These are phyloP conservation scores for Penicillium maclennaniae DNA, from an alignment of 495 filamentous ascomycete species.

Conservation along the genomic window DNA sequence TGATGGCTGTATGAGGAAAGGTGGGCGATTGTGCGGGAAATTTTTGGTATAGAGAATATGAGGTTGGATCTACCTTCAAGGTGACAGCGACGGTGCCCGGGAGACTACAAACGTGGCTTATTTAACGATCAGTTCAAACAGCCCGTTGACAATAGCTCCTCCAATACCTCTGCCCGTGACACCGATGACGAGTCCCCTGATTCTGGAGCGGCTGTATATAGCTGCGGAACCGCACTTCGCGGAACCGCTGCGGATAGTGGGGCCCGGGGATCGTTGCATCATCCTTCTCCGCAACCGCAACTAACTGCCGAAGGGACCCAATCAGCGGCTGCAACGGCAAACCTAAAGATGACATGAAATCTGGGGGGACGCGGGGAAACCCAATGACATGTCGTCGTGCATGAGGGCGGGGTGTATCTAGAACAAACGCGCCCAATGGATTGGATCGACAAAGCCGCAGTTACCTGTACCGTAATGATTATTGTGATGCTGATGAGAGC, in stretches of 20 bases:
- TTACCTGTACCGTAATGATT: neutral
- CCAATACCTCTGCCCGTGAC: neutral
- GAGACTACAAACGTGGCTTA: neutral
- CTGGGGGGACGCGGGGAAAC: too few species aligned
- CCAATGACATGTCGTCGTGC: too few species aligned
- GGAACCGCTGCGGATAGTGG: constrained; percentile 2
- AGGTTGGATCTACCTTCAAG: neutral
- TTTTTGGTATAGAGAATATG: too few species aligned
- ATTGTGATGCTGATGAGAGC: too few species aligned
- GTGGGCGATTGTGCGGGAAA: neutral
- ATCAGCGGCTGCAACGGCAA: neutral
- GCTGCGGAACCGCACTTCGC: neutral
- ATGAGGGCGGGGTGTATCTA: too few species aligned
- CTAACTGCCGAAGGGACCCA: neutral
- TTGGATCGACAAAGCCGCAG: neutral
- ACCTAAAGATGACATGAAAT: neutral
- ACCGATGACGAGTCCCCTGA: neutral
- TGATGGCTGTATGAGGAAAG: neutral
- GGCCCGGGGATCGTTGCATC: neutral
- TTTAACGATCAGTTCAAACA: neutral
- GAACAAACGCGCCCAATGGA: too few species aligned
- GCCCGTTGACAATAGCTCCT: too few species aligned
- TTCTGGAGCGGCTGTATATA: neutral
- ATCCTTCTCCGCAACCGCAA: constrained; percentile 1
- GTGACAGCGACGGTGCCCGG: neutral